These are phyloP conservation scores for Penicillium griseofulvum DNA, from an alignment of 2,329 filamentous ascomycete genomes.

Conservation along the genomic window DNA sequence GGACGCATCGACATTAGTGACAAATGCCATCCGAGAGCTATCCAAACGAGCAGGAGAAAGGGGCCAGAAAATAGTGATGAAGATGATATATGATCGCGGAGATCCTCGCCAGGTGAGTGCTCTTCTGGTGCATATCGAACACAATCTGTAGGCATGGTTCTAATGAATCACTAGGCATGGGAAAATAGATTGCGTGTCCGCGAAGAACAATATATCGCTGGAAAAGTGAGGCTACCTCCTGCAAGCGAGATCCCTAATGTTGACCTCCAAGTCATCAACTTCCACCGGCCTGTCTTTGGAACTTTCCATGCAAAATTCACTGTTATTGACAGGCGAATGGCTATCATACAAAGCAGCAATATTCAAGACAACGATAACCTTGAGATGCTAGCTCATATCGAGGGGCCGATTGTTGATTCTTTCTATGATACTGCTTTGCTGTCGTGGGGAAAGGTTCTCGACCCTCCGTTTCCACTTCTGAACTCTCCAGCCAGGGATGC, in stretches of 20 bases:
- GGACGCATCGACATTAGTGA: constrained; percentile 65
- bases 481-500: constrained; percentile 48
- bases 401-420: constrained; percentile 73
- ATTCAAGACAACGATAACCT: constrained; percentile 73
- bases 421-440: constrained; percentile 72
- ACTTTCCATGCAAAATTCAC: constrained; percentile 79
- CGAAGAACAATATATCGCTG: constrained; percentile 57
- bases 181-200: constrained; percentile 64
- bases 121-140: not conserved
- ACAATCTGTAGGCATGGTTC: not conserved
- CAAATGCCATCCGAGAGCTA: constrained; percentile 66
- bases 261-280: constrained; percentile 70
- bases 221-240: constrained; percentile 59
- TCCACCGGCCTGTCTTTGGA: constrained; percentile 66
- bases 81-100: constrained; percentile 73
- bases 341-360: constrained; percentile 73
- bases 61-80: constrained; percentile 61
- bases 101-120: constrained; percentile 56
- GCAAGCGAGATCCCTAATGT: constrained; percentile 67
- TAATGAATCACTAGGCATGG: constrained; percentile 39
- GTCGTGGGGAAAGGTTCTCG: constrained; percentile 65
- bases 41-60: constrained; percentile 61
- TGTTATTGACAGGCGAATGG: constrained; percentile 70
- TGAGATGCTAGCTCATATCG: constrained; percentile 75
- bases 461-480: constrained; percentile 59